Conservation (phyloP, 1,284 basidiomycete species). For the Cryptococcus depauperatus region DNA sequence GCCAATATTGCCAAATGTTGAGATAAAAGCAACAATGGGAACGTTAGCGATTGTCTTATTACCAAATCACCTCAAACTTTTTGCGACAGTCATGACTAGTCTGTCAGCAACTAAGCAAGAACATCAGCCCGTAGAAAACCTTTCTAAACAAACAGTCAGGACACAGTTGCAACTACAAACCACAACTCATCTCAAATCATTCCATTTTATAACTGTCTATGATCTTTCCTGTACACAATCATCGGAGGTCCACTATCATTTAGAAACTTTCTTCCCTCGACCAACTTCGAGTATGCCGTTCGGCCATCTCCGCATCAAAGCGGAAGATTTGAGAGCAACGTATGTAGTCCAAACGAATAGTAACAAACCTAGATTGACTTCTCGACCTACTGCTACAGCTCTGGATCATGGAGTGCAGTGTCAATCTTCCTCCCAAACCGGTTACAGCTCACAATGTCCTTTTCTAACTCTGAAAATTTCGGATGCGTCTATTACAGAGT, state of each 20-base stretch:
- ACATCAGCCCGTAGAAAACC: too few relatives aligned
- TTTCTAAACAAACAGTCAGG: too few relatives aligned
- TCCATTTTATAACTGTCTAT: constrained; percentile 27
- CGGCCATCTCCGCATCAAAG: constrained; percentile 35
- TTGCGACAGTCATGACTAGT: too few relatives aligned
- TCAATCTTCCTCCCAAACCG: too few relatives aligned
- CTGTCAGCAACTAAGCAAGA: too few relatives aligned
- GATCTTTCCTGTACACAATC: constrained; percentile 15
- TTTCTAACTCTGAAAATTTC: too few relatives aligned
- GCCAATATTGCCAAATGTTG: constrained; percentile 14
- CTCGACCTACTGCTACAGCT: too few relatives aligned
- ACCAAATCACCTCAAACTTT: constrained; percentile 29
- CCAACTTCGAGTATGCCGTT: constrained; percentile 27
- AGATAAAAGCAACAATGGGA: constrained; percentile 21
- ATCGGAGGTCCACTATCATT: not conserved
- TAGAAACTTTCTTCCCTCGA: constrained; percentile 25
- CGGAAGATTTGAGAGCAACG: constrained; percentile 24
- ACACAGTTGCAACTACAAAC: too few relatives aligned
- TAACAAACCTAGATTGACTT: too few relatives aligned
- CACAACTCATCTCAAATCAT: constrained; percentile 22
- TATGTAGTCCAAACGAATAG: constrained; percentile 20
- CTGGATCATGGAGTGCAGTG: too few relatives aligned
- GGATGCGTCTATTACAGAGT: too few relatives aligned
- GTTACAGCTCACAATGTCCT: too few relatives aligned
- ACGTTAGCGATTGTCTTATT: constrained; percentile 24